These are phyloP conservation scores for Tylopilus sp. DNA, from an alignment of 768 basidiomycete species.

Conservation along the genomic window DNA sequence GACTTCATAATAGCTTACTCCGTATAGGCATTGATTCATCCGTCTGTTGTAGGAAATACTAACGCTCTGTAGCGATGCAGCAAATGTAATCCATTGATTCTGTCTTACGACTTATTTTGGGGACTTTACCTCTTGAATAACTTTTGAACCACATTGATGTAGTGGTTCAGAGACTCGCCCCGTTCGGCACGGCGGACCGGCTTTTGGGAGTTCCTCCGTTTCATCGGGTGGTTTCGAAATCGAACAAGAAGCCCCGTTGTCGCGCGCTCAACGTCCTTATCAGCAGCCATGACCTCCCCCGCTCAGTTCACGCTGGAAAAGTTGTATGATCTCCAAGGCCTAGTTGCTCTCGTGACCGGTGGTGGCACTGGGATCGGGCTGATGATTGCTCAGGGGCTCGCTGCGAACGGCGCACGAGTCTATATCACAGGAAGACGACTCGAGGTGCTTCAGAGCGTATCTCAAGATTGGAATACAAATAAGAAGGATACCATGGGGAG, in stretches of 20 bases:
- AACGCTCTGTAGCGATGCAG: neutral
- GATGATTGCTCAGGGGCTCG: slow-evolving; percentile 71
- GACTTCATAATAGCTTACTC: neutral
- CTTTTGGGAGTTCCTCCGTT: neutral
- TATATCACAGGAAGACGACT: slow-evolving; percentile 73
- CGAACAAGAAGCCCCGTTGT: no score
- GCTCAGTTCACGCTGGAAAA: slow-evolving; percentile 22
- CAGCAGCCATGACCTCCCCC: slow-evolving; percentile 23
- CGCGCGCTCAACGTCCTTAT: neutral
- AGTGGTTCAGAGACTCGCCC: no score
- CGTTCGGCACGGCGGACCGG: neutral
- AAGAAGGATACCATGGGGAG: slow-evolving; percentile 39
- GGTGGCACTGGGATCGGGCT: slow-evolving; percentile 54
- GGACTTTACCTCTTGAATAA: no score
- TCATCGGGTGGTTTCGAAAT: neutral
- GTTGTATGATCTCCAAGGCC: slow-evolving; percentile 53
- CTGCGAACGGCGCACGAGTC: slow-evolving; percentile 74
- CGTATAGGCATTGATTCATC: slow-evolving; percentile 3
- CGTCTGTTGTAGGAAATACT: slow-evolving; percentile 4
- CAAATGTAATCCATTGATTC: slow-evolving; percentile 4
- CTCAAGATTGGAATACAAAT: slow-evolving; percentile 43
- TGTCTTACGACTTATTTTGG: neutral
- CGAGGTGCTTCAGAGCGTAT: slow-evolving; percentile 58
- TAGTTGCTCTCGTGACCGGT: slow-evolving; percentile 48
- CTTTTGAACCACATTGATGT: neutral